Evolutionary conservation across 139 green algal species (phyloP).

Genomic region (Chlorella vulgaris): DNA sequence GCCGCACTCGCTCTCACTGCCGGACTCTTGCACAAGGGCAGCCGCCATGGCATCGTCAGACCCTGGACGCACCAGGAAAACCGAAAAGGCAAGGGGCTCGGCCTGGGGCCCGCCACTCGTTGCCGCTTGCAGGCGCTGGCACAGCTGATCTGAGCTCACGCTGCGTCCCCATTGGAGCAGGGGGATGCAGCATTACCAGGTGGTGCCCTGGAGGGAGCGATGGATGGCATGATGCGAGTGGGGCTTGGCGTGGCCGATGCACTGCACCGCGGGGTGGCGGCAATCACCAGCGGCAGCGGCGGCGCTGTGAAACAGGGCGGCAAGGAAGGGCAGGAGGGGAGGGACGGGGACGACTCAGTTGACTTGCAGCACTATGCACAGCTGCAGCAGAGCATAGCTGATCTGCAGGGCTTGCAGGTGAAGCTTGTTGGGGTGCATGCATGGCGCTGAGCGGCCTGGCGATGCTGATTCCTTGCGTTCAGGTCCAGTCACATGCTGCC

Average conservation of each 20-base stretch:
- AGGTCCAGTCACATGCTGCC: no score
- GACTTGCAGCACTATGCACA: slow-evolving; percentile 12
- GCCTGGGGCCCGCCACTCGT: no score
- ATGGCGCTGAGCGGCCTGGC: no score
- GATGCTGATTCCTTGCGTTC: no score
- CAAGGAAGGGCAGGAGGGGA: no score
- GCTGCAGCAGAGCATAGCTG: slow-evolving; percentile 2
- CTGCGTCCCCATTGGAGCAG: background rate
- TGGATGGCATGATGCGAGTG: background rate
- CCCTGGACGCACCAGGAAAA: no score
- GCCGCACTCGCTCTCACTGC: no score
- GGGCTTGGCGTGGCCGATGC: background rate
- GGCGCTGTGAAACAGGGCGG: no score
- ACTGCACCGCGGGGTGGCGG: background rate
- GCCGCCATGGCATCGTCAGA: no score
- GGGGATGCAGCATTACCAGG: background rate
- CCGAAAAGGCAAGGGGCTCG: no score
- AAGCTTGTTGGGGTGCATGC: background rate
- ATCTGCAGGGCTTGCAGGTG: slow-evolving; percentile 27
- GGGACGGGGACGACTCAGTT: background rate
- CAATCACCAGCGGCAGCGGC: background rate
- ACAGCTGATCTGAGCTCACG: background rate
- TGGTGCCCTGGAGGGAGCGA: background rate
- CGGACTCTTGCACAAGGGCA: no score
- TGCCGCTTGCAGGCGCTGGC: no score